Percentiles rank a stretch among this genome's conserved stretches.
These are phyloP conservation scores for Boletus pseudopeckii DNA, from an alignment of 768 basidiomycete genomes.

Conservation along the genomic window DNA sequence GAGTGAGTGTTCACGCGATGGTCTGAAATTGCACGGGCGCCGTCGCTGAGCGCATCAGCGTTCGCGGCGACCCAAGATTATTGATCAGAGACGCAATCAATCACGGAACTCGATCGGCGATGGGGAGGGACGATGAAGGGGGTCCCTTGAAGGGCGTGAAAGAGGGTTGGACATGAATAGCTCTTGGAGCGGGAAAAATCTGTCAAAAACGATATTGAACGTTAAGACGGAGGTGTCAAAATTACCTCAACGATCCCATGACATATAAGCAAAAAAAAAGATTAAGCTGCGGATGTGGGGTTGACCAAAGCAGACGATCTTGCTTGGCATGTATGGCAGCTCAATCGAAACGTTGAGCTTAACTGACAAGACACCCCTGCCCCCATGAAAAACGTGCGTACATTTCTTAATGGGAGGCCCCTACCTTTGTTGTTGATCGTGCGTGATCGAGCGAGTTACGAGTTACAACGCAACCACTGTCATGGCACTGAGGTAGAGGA, in stretches of 20 bases:
- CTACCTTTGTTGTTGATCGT: background rate
- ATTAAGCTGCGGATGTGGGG: slow-evolving; percentile 10
- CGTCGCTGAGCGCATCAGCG: background rate
- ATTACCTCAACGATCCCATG: slow-evolving; percentile 17
- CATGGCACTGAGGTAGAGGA: background rate
- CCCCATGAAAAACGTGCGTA: background rate
- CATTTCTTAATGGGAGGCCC: background rate
- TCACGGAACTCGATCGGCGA: background rate
- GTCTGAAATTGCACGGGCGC: background rate
- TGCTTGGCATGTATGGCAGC: background rate
- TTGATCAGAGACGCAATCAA: background rate
- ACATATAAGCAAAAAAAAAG: background rate
- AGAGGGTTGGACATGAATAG: background rate
- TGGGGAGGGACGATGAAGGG: background rate
- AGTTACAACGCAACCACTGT: background rate
- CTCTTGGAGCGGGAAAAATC: slow-evolving; percentile 12
- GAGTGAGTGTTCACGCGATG: background rate
- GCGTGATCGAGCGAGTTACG: background rate
- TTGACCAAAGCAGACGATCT: background rate
- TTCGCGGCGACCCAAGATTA: background rate
- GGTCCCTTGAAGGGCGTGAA: background rate
- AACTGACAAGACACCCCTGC: background rate
- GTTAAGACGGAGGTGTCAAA: slow-evolving; percentile 6
- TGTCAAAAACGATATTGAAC: slow-evolving; percentile 5
- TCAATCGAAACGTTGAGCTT: slow-evolving; percentile 9